Evolutionary conservation across 1,284 basidiomycete genomes (phyloP), one percentile per base, ranked within the genome.

Genomic region (Volvariella surrecta): DNA sequence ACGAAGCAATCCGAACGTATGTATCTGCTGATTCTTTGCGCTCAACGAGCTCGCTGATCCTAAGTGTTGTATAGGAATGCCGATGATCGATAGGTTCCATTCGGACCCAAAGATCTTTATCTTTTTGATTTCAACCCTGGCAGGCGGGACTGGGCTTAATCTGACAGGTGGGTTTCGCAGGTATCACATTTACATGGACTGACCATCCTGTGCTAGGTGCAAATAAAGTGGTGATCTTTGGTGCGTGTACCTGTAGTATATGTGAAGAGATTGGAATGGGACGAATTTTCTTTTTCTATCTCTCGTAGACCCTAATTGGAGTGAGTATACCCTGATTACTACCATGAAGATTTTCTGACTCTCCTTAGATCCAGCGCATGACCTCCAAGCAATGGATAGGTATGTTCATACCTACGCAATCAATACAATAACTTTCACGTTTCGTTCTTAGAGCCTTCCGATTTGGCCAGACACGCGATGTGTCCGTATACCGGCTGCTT

Each of bases 371-470:
- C 89, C 89, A 3, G 84, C 89, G 0, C 85, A 90, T 52, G 89
- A 92, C 54, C 60, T 91, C 13, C 89, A 92, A 58, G 88, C 87
- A 1, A 89, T 89, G 82, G 91, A 94, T 51, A 76, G 89, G 56
- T 68, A 45, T 20, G 35, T 3, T 15, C 40, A 39, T 39, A 18
- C 24, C 16, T 19, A 7, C 8, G n/a, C 24, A n/a, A 20, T 42
- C 37, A 13, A 37, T 22, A 28, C 13, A 17, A 18, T n/a, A 8
- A 42, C 9, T 15, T n/a, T n/a, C n/a, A n/a, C 28, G 15, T 39
- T 31, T 30, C 39, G 24, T 28, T 31, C 24, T 6, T 32, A 70
- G 72, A 45, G 89, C 89, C 1, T 94, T 89, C 56, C 77, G 90
- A 2, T 88, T 91, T 48, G 92, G 91, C 2, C 91, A 96, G 60